Percentiles rank a stretch among this genome's conserved stretches.
Evolutionary conservation across 1,284 basidiomycete genomes (phyloP).

Genomic region (Pyrrhoderma lamaoense): DNA sequence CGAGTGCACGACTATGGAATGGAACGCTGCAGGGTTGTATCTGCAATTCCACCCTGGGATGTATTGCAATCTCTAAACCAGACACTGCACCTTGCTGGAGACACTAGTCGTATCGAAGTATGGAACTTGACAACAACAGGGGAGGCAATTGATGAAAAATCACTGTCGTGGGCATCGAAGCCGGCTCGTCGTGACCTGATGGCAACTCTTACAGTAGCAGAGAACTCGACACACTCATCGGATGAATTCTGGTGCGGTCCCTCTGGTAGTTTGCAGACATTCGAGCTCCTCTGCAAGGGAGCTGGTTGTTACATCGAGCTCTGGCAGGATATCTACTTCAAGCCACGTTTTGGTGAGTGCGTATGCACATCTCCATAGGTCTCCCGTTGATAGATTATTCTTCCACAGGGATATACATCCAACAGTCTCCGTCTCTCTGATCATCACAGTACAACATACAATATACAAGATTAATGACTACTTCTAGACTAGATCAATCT

Average conservation of each 20-base stretch:
- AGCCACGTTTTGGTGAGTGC: slow-evolving; percentile 14
- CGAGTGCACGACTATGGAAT: slow-evolving; percentile 18
- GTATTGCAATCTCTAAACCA: slow-evolving; percentile 9
- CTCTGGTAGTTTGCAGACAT: slow-evolving; percentile 13
- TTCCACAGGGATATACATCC: slow-evolving; percentile 16
- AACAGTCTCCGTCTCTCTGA: slow-evolving; percentile 16
- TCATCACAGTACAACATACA: not conserved
- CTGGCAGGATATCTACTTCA: slow-evolving; percentile 16
- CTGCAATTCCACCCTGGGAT: slow-evolving; percentile 13
- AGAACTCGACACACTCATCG: slow-evolving; percentile 13
- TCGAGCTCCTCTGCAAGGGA: slow-evolving; percentile 12
- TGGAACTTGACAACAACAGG: slow-evolving; percentile 12
- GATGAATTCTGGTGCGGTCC: slow-evolving; percentile 18
- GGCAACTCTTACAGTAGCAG: not conserved
- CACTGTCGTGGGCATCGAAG: slow-evolving; percentile 14
- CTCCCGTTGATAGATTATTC: not conserved
- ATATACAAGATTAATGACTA: not conserved
- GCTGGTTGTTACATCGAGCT: slow-evolving; percentile 16
- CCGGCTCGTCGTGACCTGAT: slow-evolving; percentile 9
- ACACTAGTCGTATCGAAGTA: slow-evolving; percentile 12
- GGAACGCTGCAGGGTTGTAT: slow-evolving; percentile 16
- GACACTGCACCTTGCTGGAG: slow-evolving; percentile 14
- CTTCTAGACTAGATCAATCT: too few species aligned
- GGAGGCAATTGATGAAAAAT: slow-evolving; percentile 10
- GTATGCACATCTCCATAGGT: not conserved